phyloP scores from a whole-genome alignment of 2,329 filamentous ascomycete genomes.

The Allantophomopsis lycopodina region DNA sequence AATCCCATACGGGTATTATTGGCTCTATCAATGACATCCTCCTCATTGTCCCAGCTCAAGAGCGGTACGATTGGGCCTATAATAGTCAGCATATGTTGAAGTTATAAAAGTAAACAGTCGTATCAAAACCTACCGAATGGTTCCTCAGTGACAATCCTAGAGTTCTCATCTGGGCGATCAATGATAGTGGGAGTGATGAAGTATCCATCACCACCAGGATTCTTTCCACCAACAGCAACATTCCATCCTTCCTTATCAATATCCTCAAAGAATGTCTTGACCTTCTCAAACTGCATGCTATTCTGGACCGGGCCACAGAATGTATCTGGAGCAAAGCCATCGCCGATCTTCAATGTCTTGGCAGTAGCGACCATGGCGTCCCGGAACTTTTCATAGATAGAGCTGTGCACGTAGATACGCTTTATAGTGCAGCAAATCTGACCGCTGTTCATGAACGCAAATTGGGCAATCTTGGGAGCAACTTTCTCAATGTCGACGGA shows the following conservation, averaged over 20 bases:
- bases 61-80: constrained; percentile 49
- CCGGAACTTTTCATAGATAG: constrained; percentile 41
- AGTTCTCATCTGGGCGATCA: constrained; percentile 37
- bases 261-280: constrained; percentile 38
- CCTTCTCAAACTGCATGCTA: constrained; percentile 45
- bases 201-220: constrained; percentile 23
- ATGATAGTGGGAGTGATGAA: constrained; percentile 45
- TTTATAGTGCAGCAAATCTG: constrained; percentile 43
- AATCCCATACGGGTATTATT: constrained; percentile 40
- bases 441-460: constrained; percentile 35
- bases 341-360: constrained; percentile 17
- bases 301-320: constrained; percentile 46
- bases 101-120: background rate
- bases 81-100: background rate
- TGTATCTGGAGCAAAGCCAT: constrained; percentile 12
- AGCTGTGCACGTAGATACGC: constrained; percentile 45
- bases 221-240: constrained; percentile 25
- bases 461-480: constrained; percentile 26
- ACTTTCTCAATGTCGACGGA: constrained; percentile 33
- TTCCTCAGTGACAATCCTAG: constrained; percentile 40
- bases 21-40: constrained; percentile 41
- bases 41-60: constrained; percentile 44
- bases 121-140: constrained; percentile 29
- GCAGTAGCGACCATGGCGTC: constrained; percentile 32
- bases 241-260: constrained; percentile 36